phyloP scores from a whole-genome alignment of 805 yeast genomes.

The Saccharomycopsis babjevae region DNA sequence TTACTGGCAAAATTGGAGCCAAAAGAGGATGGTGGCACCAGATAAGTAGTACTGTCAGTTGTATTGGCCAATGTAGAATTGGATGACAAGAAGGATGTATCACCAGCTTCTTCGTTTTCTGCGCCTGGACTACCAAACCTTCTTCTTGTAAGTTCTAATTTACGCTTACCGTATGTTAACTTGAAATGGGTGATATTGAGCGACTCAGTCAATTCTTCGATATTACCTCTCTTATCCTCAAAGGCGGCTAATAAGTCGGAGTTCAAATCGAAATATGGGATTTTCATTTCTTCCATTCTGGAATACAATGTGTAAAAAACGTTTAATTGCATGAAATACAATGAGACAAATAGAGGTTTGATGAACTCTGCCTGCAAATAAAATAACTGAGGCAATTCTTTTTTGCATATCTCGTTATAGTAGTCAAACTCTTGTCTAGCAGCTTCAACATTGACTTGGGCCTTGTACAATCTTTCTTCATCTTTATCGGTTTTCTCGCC shows the following conservation, averaged over 20 bases:
- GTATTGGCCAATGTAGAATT: neutral
- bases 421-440: conserved; percentile 95
- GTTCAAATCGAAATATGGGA: conserved; percentile 85
- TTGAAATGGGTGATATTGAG: conserved; percentile 87
- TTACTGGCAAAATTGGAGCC: neutral
- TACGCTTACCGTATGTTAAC: conserved; percentile 76
- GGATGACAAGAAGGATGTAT: conserved; percentile 6
- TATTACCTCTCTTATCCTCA: conserved; percentile 72
- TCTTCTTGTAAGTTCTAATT: conserved; percentile 73
- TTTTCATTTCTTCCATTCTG: conserved; percentile 91
- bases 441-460: conserved; percentile 79
- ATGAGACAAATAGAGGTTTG: conserved; percentile 84
- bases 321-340: conserved; percentile 96
- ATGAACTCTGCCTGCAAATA: conserved; percentile 85
- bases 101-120: conserved; percentile 4
- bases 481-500: conserved; percentile 71
- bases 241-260: conserved; percentile 80
- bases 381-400: conserved; percentile 80
- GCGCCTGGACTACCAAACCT: conserved; percentile 41
- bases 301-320: conserved; percentile 87
- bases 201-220: conserved; percentile 82
- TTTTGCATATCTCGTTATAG: conserved; percentile 88
- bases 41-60: neutral
- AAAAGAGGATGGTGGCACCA: neutral
- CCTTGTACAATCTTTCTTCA: conserved; percentile 81